Conservation (phyloP, 768 basidiomycete species). For the Trametes sanguinea region DNA sequence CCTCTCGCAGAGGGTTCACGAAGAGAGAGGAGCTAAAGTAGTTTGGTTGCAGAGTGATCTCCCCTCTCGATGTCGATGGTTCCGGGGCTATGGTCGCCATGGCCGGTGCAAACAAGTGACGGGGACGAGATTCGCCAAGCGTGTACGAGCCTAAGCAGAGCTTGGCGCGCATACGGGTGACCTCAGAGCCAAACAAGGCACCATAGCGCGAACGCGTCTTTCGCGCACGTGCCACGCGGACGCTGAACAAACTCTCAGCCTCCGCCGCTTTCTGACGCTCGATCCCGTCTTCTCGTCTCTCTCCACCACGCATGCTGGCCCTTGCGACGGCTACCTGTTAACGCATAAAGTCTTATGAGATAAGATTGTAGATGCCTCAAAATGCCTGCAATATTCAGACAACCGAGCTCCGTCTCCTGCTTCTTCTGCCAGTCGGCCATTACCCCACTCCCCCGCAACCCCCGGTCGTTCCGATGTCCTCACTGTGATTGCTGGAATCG, state of each 20-base stretch:
- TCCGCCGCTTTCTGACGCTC: background rate
- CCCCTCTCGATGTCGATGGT: constrained; percentile 60
- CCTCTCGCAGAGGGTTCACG: constrained; percentile 62
- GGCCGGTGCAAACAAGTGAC: background rate
- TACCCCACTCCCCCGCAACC: constrained; percentile 45
- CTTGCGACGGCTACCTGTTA: background rate
- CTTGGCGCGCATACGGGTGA: background rate
- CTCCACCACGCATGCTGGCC: constrained; percentile 9
- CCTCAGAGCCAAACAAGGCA: constrained; percentile 18
- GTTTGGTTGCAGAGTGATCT: constrained; percentile 64
- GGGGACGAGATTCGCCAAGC: too few species aligned
- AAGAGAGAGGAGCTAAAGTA: constrained; percentile 82
- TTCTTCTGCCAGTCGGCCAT: constrained; percentile 67
- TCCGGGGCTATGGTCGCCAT: constrained; percentile 50
- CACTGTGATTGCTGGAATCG: constrained; percentile 76
- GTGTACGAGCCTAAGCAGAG: too few species aligned
- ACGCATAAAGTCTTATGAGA: background rate
- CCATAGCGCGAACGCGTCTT: constrained; percentile 28
- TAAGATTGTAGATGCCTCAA: background rate
- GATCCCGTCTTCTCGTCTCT: background rate
- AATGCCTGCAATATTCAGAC: constrained; percentile 51
- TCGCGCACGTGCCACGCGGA: constrained; percentile 18
- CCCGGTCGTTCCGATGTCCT: constrained; percentile 63
- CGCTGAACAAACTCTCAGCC: background rate
- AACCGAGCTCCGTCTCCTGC: constrained; percentile 54